Percentiles rank a stretch among this genome's conserved stretches.
phyloP scores from a whole-genome alignment of 768 basidiomycete genomes.

The Amanita thiersii region DNA sequence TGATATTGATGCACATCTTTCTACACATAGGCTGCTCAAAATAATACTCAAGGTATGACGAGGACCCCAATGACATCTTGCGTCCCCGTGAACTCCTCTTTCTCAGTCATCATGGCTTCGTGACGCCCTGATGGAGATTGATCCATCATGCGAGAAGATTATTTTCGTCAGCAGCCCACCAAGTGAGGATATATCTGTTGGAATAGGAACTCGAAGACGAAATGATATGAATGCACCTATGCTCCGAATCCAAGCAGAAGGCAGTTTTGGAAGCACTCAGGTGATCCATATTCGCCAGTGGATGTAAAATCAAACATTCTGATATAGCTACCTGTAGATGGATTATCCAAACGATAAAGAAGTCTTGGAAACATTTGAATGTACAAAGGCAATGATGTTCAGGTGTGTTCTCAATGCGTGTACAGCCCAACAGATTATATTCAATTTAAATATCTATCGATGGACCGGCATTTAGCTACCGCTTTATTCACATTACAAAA shows the following conservation, averaged over 20 bases:
- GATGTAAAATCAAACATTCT: background rate
- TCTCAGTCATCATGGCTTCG: constrained; percentile 84
- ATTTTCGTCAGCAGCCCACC: constrained; percentile 76
- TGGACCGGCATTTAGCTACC: too few relatives aligned
- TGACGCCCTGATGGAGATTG: constrained; percentile 86
- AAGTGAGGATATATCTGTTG: constrained; percentile 12
- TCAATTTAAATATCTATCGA: background rate
- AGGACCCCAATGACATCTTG: background rate
- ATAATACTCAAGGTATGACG: constrained; percentile 73
- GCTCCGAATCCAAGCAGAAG: constrained; percentile 73
- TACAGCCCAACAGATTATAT: too few relatives aligned
- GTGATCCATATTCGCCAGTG: constrained; percentile 28
- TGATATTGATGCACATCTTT: constrained; percentile 1
- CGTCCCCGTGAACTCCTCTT: background rate
- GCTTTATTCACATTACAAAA: constrained; percentile 67
- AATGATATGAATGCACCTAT: constrained; percentile 36
- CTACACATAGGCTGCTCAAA: constrained; percentile 49
- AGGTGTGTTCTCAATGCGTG: constrained; percentile 39
- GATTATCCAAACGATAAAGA: constrained; percentile 93
- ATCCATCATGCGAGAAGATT: constrained; percentile 79
- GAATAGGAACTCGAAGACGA: constrained; percentile 4
- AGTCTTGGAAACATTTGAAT: constrained; percentile 87
- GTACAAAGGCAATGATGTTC: constrained; percentile 54
- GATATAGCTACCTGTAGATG: constrained; percentile 48
- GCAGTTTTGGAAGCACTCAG: constrained; percentile 82